Conservation (phyloP, 495 filamentous ascomycete genomes). For the Tuber umbilicatum region DNA sequence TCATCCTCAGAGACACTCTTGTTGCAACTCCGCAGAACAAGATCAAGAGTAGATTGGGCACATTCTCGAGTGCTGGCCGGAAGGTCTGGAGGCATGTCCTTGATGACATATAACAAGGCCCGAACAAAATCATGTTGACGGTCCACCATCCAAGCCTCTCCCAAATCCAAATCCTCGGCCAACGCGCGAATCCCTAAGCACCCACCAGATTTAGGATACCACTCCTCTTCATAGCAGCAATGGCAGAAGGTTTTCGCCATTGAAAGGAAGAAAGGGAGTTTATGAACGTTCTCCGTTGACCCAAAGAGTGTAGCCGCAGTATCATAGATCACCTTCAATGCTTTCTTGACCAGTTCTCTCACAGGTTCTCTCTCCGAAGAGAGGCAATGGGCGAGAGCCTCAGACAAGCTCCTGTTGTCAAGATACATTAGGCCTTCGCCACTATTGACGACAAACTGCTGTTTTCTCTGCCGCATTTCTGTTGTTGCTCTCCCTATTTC, state of each 20-base stretch:
- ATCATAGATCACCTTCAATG: slow-evolving; percentile 68
- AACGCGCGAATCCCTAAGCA: slow-evolving; percentile 80
- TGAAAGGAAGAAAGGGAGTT: slow-evolving; percentile 73
- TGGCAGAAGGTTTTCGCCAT: slow-evolving; percentile 79
- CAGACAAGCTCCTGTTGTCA: slow-evolving; percentile 76
- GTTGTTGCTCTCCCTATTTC: slow-evolving; percentile 76
- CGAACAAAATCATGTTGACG: slow-evolving; percentile 78
- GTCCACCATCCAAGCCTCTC: slow-evolving; percentile 71
- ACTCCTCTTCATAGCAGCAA: slow-evolving; percentile 91
- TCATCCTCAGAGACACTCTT: slow-evolving; percentile 69
- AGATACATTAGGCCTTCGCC: slow-evolving; percentile 82
- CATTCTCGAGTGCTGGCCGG: slow-evolving; percentile 75
- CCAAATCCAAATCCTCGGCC: slow-evolving; percentile 69
- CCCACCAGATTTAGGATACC: slow-evolving; percentile 93
- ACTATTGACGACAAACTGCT: slow-evolving; percentile 70
- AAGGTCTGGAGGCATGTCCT: slow-evolving; percentile 89
- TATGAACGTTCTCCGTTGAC: slow-evolving; percentile 57
- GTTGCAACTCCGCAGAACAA: slow-evolving; percentile 68
- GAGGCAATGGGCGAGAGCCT: slow-evolving; percentile 79
- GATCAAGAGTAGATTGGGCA: slow-evolving; percentile 72
- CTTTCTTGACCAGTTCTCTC: slow-evolving; percentile 73
- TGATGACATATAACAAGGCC: slow-evolving; percentile 88
- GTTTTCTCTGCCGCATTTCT: slow-evolving; percentile 62
- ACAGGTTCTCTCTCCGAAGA: slow-evolving; percentile 73
- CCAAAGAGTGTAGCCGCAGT: slow-evolving; percentile 78